Evolutionary conservation across 306 rosid species (phyloP).

Genomic region (Cicer bijugum): DNA sequence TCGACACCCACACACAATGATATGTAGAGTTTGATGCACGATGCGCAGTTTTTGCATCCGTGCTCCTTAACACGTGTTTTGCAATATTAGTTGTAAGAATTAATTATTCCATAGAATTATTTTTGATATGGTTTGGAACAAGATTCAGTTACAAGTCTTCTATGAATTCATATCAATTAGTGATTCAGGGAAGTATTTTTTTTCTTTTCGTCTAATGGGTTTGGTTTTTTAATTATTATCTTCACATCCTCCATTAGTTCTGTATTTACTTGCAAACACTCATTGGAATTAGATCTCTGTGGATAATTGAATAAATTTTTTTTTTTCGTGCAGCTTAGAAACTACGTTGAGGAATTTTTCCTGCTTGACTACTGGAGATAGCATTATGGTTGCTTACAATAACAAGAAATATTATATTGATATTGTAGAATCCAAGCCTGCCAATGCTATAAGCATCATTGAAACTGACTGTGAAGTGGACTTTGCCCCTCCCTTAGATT

Average conservation of each 20-base stretch:
- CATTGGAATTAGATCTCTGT: slow-evolving; percentile 31
- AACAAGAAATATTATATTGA: slow-evolving; percentile 94
- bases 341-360: slow-evolving; percentile 93
- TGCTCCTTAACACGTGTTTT: no score
- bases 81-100: not conserved
- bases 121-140: slow-evolving; percentile 11
- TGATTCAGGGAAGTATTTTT: not conserved
- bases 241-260: slow-evolving; percentile 14
- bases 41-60: no score
- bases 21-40: no score
- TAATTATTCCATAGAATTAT: slow-evolving; percentile 22
- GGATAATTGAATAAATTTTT: not conserved
- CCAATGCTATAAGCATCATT: slow-evolving; percentile 85
- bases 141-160: not conserved
- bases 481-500: slow-evolving; percentile 98
- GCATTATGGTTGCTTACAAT: slow-evolving; percentile 98
- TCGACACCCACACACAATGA: no score
- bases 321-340: slow-evolving; percentile 71
- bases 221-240: slow-evolving; percentile 17
- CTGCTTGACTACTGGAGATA: slow-evolving; percentile 90
- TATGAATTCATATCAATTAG: slow-evolving; percentile 1
- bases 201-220: not conserved
- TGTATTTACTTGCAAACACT: slow-evolving; percentile 10
- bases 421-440: slow-evolving; percentile 88
- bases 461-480: slow-evolving; percentile 99